phyloP scores from a whole-genome alignment of 73 alveolate species.

The Paramecium sexaurelia region DNA sequence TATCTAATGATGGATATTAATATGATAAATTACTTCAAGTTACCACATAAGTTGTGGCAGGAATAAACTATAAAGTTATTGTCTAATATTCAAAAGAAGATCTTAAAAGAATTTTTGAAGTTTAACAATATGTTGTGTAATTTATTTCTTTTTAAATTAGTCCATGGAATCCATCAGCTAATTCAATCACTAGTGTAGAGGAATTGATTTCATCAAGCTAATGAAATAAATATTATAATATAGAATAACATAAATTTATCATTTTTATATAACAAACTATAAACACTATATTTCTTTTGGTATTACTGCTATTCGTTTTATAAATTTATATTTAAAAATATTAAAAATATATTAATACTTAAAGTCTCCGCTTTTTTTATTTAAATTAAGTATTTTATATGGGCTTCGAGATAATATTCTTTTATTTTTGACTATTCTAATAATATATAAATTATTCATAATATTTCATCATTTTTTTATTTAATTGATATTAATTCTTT shows the following conservation, averaged over 20 bases:
- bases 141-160: not conserved
- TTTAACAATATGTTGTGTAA: conserved; percentile 2
- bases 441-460: no score
- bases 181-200: not conserved
- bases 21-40: not conserved
- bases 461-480: no score
- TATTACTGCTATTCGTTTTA: not conserved
- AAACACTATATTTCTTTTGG: no score
- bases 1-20: not conserved
- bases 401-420: no score
- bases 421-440: no score
- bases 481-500: no score
- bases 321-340: not conserved
- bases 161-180: conserved; percentile 37
- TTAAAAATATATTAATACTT: not conserved
- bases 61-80: not conserved
- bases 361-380: no score
- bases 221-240: not conserved
- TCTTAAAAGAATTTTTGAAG: not conserved
- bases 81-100: not conserved
- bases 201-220: not conserved
- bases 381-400: no score
- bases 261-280: no score
- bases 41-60: not conserved
- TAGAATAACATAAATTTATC: not conserved